Percentiles rank a stretch among this genome's conserved stretches.
phyloP scores from a whole-genome alignment of 164 flowering plant genomes.

The Tetracentron sinense region DNA sequence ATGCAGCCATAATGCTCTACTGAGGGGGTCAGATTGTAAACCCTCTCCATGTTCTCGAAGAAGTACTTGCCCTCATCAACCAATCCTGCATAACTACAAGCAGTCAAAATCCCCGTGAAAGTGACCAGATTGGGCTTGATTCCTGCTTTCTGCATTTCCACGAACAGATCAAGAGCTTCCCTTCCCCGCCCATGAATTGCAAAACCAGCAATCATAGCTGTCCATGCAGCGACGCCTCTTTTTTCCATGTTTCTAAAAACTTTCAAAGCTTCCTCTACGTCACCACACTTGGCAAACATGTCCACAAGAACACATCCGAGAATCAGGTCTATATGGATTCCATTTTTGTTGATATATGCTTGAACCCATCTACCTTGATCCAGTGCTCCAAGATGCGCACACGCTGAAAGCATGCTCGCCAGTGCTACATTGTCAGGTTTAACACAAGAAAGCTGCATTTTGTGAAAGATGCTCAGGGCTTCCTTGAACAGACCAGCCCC shows the following conservation, averaged over 20 bases:
- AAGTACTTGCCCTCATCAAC: constrained; percentile 36
- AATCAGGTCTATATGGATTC: constrained; percentile 31
- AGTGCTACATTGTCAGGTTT: constrained; percentile 37
- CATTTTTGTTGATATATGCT: constrained; percentile 28
- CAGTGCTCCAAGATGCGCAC: constrained; percentile 43
- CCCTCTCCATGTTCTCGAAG: constrained; percentile 36
- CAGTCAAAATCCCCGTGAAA: constrained; percentile 42
- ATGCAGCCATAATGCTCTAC: constrained; percentile 56
- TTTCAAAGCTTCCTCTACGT: constrained; percentile 33
- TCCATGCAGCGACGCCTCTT: constrained; percentile 39
- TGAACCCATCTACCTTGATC: constrained; percentile 54
- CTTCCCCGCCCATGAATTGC: constrained; percentile 48
- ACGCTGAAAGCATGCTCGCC: constrained; percentile 37
- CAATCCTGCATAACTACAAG: constrained; percentile 50
- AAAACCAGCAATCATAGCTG: constrained; percentile 46
- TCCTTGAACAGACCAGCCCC: constrained; percentile 25
- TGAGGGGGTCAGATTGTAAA: constrained; percentile 26
- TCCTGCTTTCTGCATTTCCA: constrained; percentile 31
- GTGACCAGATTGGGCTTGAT: constrained; percentile 43
- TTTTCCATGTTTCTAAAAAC: constrained; percentile 26
- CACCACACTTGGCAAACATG: constrained; percentile 56
- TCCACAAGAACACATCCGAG: constrained; percentile 43
- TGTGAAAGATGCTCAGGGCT: constrained; percentile 30
- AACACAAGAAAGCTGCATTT: constrained; percentile 37
- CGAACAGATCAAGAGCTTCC: constrained; percentile 41